Conservation (phyloP, 169 alveolate genomes). For the Blepharisma undulans region DNA sequence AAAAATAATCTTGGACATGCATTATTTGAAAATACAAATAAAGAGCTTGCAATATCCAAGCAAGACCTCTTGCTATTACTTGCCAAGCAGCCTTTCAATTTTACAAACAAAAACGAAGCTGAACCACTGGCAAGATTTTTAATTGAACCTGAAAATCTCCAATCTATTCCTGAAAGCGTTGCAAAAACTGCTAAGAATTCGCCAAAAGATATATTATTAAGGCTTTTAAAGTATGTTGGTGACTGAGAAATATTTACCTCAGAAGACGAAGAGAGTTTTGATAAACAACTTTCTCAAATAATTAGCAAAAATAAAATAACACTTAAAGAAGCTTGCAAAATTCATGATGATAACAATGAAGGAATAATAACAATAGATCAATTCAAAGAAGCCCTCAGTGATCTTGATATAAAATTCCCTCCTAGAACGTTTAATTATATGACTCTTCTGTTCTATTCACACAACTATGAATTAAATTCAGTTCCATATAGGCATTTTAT, state of each 20-base stretch:
- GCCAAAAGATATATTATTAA: background rate
- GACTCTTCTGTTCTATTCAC: conserved; percentile 37
- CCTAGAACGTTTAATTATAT: conserved; percentile 36
- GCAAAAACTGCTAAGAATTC: background rate
- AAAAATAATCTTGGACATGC: background rate
- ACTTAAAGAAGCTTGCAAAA: conserved; percentile 38
- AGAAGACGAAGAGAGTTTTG: conserved; percentile 22
- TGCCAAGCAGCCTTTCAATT: background rate
- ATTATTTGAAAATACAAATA: background rate
- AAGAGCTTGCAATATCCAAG: background rate
- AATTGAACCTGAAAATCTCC: background rate
- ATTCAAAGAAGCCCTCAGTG: conserved; percentile 8
- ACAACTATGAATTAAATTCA: conserved; percentile 14
- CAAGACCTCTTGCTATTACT: background rate
- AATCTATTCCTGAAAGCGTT: background rate
- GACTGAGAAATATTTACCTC: conserved; percentile 26
- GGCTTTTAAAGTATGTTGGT: background rate
- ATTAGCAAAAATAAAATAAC: conserved; percentile 27
- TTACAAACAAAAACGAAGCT: background rate
- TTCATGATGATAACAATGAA: background rate
- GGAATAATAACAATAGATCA: conserved; percentile 12
- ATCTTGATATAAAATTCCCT: background rate
- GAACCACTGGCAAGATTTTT: background rate
- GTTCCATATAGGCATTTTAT: conserved; percentile 39
- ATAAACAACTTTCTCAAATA: background rate